Evolutionary conservation across 164 flowering plant genomes (phyloP), one percentile per base, ranked within the genome.

Genomic region (Vitis cinerea): DNA sequence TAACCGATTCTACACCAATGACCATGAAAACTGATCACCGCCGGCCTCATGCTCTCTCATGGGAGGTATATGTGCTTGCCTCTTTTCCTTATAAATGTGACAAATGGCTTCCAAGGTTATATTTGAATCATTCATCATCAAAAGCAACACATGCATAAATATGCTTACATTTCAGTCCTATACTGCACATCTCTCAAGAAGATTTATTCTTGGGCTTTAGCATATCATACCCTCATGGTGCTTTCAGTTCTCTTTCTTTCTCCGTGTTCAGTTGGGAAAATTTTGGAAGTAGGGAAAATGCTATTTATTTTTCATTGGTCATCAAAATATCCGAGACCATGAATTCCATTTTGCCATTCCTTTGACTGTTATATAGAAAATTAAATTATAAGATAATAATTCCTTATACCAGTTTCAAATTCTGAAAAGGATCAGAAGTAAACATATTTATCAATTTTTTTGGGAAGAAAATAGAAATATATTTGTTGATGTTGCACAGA

Each of bases 1-100:
- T 79, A 74, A 54, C 59, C 50, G 91, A 86, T 76, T 93, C 80
- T 51, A 47, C 73, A 56, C 78, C 82, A 15, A 64, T 84, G 71
- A 77, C 82, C 59, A 58, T 83, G 79, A 92, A 87, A 81, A 75
- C 79, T 76, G 96, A 89, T 64, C 96, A 89, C 69, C 88, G 96
- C 54, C 78, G 98, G 77, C 92, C 98, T 44, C 98, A 94, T 87
- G 91, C 98, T 73, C 91, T 94, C 65, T 94, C 98, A 60, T 94
- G 98, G 98, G 98, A 94, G 98, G 98, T 93, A 49, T 79, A 83
- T 64, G 29, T 69, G 62, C 64, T 70, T 58, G 17, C 48, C 64
- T 71, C 30, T 62, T 31, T 69, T 65, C 7, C 5, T 65, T 13
- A 10, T 8, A 3, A 10, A 14, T 13, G 19, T 50, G 53, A 14